Evolutionary conservation across 495 filamentous ascomycete genomes (phyloP).

Genomic region (Aspergillus sclerotiicarbonarius): DNA sequence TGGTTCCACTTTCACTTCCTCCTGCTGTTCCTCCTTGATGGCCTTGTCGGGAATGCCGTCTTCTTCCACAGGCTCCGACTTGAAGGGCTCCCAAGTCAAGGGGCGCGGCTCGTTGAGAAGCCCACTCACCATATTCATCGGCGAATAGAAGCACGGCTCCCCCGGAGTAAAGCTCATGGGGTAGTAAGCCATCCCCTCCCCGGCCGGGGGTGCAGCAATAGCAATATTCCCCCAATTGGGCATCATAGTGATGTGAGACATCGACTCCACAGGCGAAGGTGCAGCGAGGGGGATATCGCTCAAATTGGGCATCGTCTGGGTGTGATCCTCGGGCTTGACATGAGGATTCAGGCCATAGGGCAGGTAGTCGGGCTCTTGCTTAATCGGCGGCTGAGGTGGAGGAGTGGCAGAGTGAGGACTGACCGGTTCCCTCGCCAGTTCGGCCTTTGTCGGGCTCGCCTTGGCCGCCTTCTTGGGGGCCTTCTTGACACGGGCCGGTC

Average conservation of each 20-base stretch:
- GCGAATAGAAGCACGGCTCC: too few species aligned
- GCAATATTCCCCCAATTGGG: too few species aligned
- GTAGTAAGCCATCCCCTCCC: too few species aligned
- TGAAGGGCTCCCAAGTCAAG: slow-evolving; percentile 19
- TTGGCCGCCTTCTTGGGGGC: slow-evolving; percentile 16
- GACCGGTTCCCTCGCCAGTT: not conserved
- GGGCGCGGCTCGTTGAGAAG: not conserved
- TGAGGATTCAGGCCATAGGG: slow-evolving; percentile 11
- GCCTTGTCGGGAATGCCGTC: not conserved
- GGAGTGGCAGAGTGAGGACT: not conserved
- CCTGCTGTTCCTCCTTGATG: not conserved
- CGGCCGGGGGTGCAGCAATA: too few species aligned
- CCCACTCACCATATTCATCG: too few species aligned
- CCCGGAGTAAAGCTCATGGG: too few species aligned
- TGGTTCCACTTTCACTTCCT: not conserved
- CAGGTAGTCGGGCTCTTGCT: slow-evolving; percentile 14
- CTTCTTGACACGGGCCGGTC: slow-evolving; percentile 25
- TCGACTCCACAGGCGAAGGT: not conserved
- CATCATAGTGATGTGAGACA: not conserved
- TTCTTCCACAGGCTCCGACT: slow-evolving; percentile 15
- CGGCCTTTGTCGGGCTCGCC: slow-evolving; percentile 11
- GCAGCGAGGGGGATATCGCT: slow-evolving; percentile 18
- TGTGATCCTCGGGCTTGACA: slow-evolving; percentile 24
- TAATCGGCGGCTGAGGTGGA: not conserved
- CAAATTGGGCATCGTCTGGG: slow-evolving; percentile 7